Conservation (phyloP, 2,329 filamentous ascomycete species). For the Microdochium trichocladiopsis region DNA sequence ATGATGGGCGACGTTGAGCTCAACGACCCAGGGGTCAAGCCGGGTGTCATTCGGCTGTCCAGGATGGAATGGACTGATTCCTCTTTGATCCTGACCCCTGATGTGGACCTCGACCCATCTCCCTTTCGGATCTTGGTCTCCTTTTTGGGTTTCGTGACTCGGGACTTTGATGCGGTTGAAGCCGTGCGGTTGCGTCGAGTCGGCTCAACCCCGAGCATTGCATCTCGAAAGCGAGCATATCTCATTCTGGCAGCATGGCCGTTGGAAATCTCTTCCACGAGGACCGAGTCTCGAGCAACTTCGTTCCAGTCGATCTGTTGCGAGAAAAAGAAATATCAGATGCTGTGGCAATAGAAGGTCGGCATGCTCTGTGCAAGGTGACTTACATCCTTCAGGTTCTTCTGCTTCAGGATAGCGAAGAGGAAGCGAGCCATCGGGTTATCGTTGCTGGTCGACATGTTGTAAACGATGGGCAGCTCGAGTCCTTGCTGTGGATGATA, state of each 20-base stretch:
- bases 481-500: not conserved
- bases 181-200: conserved; percentile 35
- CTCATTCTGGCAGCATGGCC: conserved; percentile 56
- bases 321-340: conserved; percentile 7
- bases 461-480: conserved; percentile 8
- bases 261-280: conserved; percentile 48
- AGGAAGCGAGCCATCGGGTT: conserved; percentile 51
- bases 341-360: not conserved
- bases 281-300: conserved; percentile 46
- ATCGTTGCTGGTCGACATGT: conserved; percentile 48
- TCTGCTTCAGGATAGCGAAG: conserved; percentile 53
- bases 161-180: conserved; percentile 27
- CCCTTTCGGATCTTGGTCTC: conserved; percentile 28
- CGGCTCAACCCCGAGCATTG: conserved; percentile 40
- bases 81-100: conserved; percentile 27
- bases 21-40: conserved; percentile 14
- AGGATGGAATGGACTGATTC: conserved; percentile 24
- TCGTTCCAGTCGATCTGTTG: conserved; percentile 51
- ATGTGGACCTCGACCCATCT: conserved; percentile 11
- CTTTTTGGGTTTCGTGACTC: conserved; percentile 39
- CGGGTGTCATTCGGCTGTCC: conserved; percentile 15
- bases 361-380: conserved; percentile 1
- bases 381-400: conserved; percentile 54
- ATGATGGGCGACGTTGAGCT: not conserved
- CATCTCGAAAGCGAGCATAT: conserved; percentile 43